These are phyloP conservation scores for Aspergillus sojae DNA, from an alignment of 2,329 filamentous ascomycete species.

Conservation along the genomic window DNA sequence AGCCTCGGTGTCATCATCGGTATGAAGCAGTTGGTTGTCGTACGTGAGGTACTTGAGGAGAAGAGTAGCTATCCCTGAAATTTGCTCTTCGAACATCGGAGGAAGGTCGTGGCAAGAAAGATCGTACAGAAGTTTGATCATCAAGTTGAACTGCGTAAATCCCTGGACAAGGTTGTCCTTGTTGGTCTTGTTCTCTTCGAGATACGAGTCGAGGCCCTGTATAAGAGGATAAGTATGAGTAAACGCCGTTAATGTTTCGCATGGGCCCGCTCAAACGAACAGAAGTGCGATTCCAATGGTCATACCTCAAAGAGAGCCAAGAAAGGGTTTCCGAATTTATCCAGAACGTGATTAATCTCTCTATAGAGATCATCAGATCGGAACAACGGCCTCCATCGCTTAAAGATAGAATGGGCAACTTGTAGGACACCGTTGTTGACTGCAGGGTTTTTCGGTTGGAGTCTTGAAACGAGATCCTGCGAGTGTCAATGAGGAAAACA, in stretches of 20 bases:
- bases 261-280: background rate
- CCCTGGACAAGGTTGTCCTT: slow-evolving; percentile 73
- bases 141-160: slow-evolving; percentile 82
- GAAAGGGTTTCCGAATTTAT: slow-evolving; percentile 81
- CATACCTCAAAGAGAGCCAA: slow-evolving; percentile 74
- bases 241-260: background rate
- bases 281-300: background rate
- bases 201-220: slow-evolving; percentile 54
- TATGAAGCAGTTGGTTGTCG: slow-evolving; percentile 78
- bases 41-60: slow-evolving; percentile 94
- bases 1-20: slow-evolving; percentile 86
- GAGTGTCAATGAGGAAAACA: slow-evolving; percentile 11
- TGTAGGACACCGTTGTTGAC: slow-evolving; percentile 93
- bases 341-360: slow-evolving; percentile 94
- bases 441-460: slow-evolving; percentile 78
- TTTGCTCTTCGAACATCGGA: slow-evolving; percentile 88
- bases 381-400: slow-evolving; percentile 91
- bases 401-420: slow-evolving; percentile 97
- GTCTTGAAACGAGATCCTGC: slow-evolving; percentile 82
- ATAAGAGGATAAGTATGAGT: slow-evolving; percentile 17
- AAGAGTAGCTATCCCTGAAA: slow-evolving; percentile 73
- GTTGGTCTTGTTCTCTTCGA: slow-evolving; percentile 75
- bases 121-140: slow-evolving; percentile 92
- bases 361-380: slow-evolving; percentile 88
- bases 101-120: slow-evolving; percentile 97